Conservation (phyloP, 176 grass and related monocot species). For the Neostapfia colusana region DNA sequence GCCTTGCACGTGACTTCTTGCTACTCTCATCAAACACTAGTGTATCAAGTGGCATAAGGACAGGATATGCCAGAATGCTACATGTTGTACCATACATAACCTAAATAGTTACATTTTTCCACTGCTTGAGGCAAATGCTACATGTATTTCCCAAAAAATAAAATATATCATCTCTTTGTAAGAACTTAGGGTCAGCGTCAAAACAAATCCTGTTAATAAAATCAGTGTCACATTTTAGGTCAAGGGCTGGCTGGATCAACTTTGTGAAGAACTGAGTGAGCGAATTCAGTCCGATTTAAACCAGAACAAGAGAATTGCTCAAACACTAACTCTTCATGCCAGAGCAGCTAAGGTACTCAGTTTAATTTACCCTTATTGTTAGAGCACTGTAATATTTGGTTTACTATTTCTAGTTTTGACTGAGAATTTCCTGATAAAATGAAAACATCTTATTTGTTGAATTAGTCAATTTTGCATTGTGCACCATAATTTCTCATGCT, state of each 20-base stretch:
- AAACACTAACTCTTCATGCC: slow-evolving; percentile 75
- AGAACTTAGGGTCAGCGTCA: neutral
- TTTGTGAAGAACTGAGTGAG: slow-evolving; percentile 92
- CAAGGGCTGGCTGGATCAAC: slow-evolving; percentile 74
- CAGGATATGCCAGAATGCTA: neutral
- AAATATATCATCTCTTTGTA: neutral
- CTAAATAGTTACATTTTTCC: neutral
- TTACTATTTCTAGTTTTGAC: slow-evolving; percentile 3
- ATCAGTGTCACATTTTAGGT: slow-evolving; percentile 47
- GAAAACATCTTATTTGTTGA: neutral
- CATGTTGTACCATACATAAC: neutral
- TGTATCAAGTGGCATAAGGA: slow-evolving; percentile 16
- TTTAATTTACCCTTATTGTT: neutral
- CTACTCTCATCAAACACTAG: slow-evolving; percentile 7
- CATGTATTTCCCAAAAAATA: neutral
- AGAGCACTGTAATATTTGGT: neutral
- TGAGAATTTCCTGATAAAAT: neutral
- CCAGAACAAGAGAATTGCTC: slow-evolving; percentile 83
- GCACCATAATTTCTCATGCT: neutral
- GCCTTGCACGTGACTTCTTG: neutral
- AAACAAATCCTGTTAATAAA: slow-evolving; percentile 1
- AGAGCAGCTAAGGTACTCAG: slow-evolving; percentile 74
- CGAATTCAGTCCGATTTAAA: slow-evolving; percentile 82
- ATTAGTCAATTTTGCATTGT: neutral
- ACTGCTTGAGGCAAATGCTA: neutral